phyloP scores from a whole-genome alignment of 805 yeast genomes.

The Candida khao-thaluensis region DNA sequence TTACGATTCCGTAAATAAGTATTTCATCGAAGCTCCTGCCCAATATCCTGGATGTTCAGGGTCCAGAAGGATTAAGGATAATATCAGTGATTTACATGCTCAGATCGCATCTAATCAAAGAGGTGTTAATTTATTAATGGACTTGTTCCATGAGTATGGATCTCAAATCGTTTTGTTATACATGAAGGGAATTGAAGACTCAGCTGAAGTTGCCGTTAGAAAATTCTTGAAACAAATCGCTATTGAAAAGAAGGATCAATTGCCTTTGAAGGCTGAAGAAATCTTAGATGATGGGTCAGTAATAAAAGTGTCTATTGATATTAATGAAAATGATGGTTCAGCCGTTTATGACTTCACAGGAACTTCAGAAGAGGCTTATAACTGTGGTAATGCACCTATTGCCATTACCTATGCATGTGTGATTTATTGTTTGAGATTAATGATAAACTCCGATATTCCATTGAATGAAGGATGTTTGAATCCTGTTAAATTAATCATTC shows the following conservation, averaged over 20 bases:
- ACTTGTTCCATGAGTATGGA: constrained; percentile 60
- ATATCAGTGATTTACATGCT: constrained; percentile 61
- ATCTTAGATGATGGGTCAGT: constrained; percentile 24
- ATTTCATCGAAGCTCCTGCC: constrained; percentile 17
- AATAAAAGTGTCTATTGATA: constrained; percentile 16
- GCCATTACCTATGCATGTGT: constrained; percentile 25
- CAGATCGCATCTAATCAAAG: constrained; percentile 84
- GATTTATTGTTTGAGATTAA: constrained; percentile 22
- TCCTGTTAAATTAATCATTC: constrained; percentile 20
- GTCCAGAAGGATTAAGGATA: constrained; percentile 18
- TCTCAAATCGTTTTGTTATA: constrained; percentile 59
- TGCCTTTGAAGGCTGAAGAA: constrained; percentile 18
- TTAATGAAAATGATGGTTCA: constrained; percentile 16
- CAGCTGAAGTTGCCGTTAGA: constrained; percentile 72
- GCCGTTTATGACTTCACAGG: constrained; percentile 24
- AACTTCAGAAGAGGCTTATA: constrained; percentile 21
- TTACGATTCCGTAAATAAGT: constrained; percentile 15
- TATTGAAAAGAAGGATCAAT: constrained; percentile 38
- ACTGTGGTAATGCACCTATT: constrained; percentile 25
- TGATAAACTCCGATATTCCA: constrained; percentile 23
- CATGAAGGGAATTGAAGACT: constrained; percentile 81
- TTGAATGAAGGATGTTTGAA: constrained; percentile 25
- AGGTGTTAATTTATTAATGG: constrained; percentile 66
- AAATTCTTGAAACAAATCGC: constrained; percentile 18
- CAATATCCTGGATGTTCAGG: constrained; percentile 19